Conservation (phyloP, 352 stramenopile genomes). For the Pythium plurisporium region DNA sequence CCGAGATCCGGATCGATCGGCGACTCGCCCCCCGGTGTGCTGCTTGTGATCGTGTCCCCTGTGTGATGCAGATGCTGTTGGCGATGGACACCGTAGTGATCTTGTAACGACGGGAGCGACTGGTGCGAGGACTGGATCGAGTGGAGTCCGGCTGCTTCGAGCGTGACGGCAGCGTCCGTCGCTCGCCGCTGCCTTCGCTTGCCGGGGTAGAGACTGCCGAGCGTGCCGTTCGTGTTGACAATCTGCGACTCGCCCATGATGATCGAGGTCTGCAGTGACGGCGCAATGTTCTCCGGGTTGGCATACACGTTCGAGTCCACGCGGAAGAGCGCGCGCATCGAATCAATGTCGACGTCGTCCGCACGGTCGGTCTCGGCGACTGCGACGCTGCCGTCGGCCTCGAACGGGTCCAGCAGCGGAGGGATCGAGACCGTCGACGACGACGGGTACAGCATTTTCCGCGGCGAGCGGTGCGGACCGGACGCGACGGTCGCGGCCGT, state of each 20-base stretch:
- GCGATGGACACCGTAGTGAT: constrained; percentile 11
- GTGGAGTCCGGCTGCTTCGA: background rate
- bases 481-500: constrained; percentile 3
- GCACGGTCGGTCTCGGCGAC: background rate
- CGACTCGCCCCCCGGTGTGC: background rate
- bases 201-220: constrained; percentile 22
- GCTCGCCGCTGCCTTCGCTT: constrained; percentile 21
- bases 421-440: constrained; percentile 14
- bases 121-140: constrained; percentile 4
- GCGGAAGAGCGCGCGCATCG: constrained; percentile 64
- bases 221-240: constrained; percentile 28
- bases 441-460: constrained; percentile 9
- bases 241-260: constrained; percentile 62
- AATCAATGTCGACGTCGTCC: constrained; percentile 26
- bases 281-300: constrained; percentile 71
- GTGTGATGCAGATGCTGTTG: constrained; percentile 19
- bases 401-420: constrained; percentile 12
- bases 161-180: constrained; percentile 11
- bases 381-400: constrained; percentile 9
- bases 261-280: constrained; percentile 68
- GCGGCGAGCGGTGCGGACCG: background rate
- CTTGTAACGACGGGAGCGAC: constrained; percentile 6
- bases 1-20: constrained; percentile 1
- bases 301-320: constrained; percentile 62
- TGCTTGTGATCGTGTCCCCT: constrained; percentile 6